These are phyloP conservation scores for Solanum chilense DNA, from an alignment of 257 asterid species.

Conservation along the genomic window DNA sequence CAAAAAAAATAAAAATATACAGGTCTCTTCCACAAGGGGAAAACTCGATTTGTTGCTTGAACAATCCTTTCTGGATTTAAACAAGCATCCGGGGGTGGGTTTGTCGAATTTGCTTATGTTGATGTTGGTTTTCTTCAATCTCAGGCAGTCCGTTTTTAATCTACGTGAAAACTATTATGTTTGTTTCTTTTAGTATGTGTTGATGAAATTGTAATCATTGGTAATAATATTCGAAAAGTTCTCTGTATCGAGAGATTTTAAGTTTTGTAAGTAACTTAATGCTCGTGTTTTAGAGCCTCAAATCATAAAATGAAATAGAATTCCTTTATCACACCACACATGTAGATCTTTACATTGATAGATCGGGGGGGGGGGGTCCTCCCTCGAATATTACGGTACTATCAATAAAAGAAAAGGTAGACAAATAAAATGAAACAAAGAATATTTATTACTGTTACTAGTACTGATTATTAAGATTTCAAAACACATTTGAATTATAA, in stretches of 20 bases:
- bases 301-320: too few species aligned
- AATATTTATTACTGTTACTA: background rate
- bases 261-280: too few species aligned
- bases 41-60: background rate
- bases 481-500: too few species aligned
- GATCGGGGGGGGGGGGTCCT: too few species aligned
- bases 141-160: fast-evolving
- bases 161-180: background rate
- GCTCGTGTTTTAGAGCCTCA: too few species aligned
- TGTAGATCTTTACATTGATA: too few species aligned
- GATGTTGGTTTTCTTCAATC: background rate
- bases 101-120: background rate
- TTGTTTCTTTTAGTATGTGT: background rate
- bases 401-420: background rate
- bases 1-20: background rate
- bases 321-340: too few species aligned
- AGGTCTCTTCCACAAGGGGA: background rate
- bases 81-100: background rate
- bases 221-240: background rate
- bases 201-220: background rate
- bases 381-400: too few species aligned
- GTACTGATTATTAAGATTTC: background rate
- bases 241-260: background rate
- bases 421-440: too few species aligned
- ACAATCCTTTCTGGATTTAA: background rate